Conservation (phyloP, 805 yeast species). For the Wickerhamomyces mucosus region DNA sequence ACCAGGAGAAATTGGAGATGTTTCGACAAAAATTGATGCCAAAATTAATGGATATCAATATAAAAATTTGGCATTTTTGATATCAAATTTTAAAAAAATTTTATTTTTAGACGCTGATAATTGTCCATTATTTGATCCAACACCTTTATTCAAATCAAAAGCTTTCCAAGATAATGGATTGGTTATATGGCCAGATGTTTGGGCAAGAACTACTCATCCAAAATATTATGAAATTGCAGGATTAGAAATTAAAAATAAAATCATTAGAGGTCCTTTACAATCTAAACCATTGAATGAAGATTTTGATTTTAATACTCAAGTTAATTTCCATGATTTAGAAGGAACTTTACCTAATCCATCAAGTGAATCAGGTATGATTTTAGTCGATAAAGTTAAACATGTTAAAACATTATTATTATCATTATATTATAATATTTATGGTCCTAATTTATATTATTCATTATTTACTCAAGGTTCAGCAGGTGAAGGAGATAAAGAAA, state of each 20-base stretch:
- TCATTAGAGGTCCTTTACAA: slow-evolving; percentile 27
- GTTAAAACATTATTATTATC: slow-evolving; percentile 41
- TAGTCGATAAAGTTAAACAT: slow-evolving; percentile 47
- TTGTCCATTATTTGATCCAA: slow-evolving; percentile 54
- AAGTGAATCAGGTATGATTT: slow-evolving; percentile 55
- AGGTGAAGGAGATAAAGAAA: slow-evolving; percentile 69
- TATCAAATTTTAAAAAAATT: slow-evolving; percentile 62
- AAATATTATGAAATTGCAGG: slow-evolving; percentile 43
- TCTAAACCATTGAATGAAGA: slow-evolving; percentile 12
- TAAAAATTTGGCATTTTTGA: slow-evolving; percentile 56
- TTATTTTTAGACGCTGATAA: slow-evolving; percentile 66
- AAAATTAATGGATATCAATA: slow-evolving; percentile 53
- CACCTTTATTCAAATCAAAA: slow-evolving; percentile 34
- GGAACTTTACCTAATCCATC: slow-evolving; percentile 54
- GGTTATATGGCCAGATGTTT: slow-evolving; percentile 60
- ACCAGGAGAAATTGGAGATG: slow-evolving; percentile 47
- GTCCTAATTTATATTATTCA: slow-evolving; percentile 53
- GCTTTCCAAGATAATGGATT: slow-evolving; percentile 34
- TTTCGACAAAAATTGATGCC: slow-evolving; percentile 31
- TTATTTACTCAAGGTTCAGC: slow-evolving; percentile 58
- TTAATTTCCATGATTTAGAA: slow-evolving; percentile 43
- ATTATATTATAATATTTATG: slow-evolving; percentile 49
- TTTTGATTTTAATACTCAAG: slow-evolving; percentile 16
- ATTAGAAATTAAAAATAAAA: slow-evolving; percentile 24
- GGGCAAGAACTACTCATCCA: slow-evolving; percentile 64